Base-by-base conservation (phyloP, 2,329 filamentous ascomycete genomes). In the Anthostomella pinea region DNA sequence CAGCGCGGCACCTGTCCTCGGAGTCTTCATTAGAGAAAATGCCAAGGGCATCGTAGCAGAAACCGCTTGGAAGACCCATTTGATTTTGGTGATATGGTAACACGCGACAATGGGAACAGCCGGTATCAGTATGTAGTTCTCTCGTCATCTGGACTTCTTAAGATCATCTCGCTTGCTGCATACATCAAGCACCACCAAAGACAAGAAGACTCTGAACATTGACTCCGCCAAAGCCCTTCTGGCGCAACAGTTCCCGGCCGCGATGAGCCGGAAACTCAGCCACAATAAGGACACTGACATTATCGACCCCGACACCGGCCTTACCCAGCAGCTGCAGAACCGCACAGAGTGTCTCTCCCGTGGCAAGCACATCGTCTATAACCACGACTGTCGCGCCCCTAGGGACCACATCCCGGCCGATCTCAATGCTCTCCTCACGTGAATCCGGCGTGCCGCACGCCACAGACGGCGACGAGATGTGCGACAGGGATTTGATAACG, bases 311-410 rank as follows among this genome's bases (percentile, higher is more conserved):
- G 11, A 79, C 43, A 0, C 69, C 68, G 41, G 60, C 66, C 47
- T 71, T 31, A 1, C 25, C 9, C 17, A 81, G 51, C 2, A 82
- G 58, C 46, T 64, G 45, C 21, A 82, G 47, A 22, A 77, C 63
- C 6, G 72, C 73, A 52, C 62, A 70, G 23, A 81, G 66, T 3
- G 77, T 81, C 46, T 64, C 46, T 1, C 75, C 77, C 0, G 71
- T 74, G 5, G 77, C 66, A 38, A 82, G 67, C 18, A 79, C 75
- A 55, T 82, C 77, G 40, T 82, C 77, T 5, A 82, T 65, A 0
- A 81, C 66, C n/a, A 81, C 62, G 8, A 81, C 69, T 4, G 60
- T 62, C 4, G 54, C 58, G 1, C 58, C 65, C 22, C 17, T 50
- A 0, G 60, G 48, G 13, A 81, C 20, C 23, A 58, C 56, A 59